phyloP scores from a whole-genome alignment of 176 grass and related monocot genomes.

The Oropetium thomaeum region DNA sequence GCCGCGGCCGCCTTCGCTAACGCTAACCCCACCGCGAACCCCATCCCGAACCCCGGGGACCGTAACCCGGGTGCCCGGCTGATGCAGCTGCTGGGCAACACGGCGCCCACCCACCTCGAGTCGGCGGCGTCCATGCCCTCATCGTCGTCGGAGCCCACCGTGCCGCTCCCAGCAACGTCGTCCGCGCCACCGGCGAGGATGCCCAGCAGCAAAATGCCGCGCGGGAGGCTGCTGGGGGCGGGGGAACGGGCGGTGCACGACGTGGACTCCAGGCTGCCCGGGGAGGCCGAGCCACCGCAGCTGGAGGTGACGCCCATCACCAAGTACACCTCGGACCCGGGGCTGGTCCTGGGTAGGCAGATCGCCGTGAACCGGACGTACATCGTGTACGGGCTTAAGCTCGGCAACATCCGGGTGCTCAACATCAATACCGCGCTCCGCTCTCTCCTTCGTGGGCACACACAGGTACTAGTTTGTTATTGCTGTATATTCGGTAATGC shows the following conservation, averaged over 20 bases:
- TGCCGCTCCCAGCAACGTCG: conserved; percentile 35
- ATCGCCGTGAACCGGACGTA: conserved; percentile 86
- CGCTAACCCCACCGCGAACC: conserved; percentile 35
- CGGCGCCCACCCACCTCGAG: conserved; percentile 47
- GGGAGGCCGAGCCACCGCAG: conserved; percentile 72
- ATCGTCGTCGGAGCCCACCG: not conserved
- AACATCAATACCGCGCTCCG: conserved; percentile 93
- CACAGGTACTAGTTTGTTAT: conserved; percentile 59
- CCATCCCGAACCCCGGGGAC: conserved; percentile 34
- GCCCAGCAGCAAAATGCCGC: conserved; percentile 75
- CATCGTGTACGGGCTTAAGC: conserved; percentile 89
- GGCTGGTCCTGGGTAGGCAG: conserved; percentile 80
- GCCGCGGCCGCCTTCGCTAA: conserved; percentile 28
- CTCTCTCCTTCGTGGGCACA: conserved; percentile 79
- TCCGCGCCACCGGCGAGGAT: conserved; percentile 62
- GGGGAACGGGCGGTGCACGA: conserved; percentile 69
- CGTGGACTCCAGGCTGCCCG: conserved; percentile 72
- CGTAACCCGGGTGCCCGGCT: conserved; percentile 59
- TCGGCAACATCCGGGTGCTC: conserved; percentile 80
- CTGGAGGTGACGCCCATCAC: conserved; percentile 96
- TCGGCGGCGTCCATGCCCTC: conserved; percentile 51
- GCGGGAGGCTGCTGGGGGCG: conserved; percentile 57
- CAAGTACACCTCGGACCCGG: conserved; percentile 91
- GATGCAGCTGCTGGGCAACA: conserved; percentile 83
- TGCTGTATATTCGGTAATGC: not conserved